Percentiles rank a stretch among this genome's conserved stretches.
Conservation (phyloP, 768 basidiomycete species). For the Suillus decipiens region DNA sequence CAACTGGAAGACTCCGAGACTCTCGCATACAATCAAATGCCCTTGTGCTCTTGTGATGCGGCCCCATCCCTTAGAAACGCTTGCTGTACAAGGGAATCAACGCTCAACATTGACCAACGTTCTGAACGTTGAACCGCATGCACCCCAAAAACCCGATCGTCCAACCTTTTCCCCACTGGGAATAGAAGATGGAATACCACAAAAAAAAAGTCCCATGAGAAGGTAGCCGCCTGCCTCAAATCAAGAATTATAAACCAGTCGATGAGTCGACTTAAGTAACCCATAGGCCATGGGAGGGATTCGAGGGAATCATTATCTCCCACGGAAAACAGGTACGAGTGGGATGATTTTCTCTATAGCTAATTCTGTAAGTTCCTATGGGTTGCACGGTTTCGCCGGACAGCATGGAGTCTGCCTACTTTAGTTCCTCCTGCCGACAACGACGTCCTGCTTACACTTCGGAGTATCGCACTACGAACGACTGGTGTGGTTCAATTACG, state of each 20-base stretch:
- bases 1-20: background rate
- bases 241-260: background rate
- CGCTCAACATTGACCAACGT: background rate
- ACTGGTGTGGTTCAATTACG: background rate
- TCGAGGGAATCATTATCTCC: background rate
- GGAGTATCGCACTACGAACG: background rate
- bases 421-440: background rate
- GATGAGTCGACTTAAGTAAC: background rate
- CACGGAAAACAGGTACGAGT: slow-evolving; percentile 2
- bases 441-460: background rate
- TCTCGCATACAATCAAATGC: background rate
- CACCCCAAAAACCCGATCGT: background rate
- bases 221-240: background rate
- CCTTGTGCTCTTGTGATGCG: background rate
- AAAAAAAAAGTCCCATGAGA: background rate
- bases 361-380: background rate
- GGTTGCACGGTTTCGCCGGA: background rate
- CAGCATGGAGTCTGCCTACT: background rate
- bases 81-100: background rate
- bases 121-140: background rate
- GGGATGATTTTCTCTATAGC: background rate
- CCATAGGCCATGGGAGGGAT: background rate
- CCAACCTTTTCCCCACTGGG: background rate
- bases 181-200: background rate
- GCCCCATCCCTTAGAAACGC: background rate